Percentiles rank a stretch among this genome's conserved stretches.
Conservation (phyloP, 805 yeast species). For the Groenewaldozyma tartarivorans region DNA sequence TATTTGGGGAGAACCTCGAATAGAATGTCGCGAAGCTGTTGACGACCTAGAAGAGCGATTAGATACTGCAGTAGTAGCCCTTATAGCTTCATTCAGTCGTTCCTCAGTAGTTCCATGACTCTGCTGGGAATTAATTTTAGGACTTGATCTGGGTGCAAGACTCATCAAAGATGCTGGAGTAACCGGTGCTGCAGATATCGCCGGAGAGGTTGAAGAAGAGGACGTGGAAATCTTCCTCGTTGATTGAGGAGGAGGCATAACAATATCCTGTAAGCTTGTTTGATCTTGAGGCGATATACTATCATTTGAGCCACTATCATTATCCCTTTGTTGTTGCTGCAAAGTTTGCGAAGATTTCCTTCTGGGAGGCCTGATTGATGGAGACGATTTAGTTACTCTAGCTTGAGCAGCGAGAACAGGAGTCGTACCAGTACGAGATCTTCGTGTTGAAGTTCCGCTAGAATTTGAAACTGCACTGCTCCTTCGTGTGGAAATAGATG, state of each 20-base stretch:
- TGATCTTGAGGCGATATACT: neutral
- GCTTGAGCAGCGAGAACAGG: neutral
- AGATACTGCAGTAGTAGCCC: slow-evolving; percentile 12
- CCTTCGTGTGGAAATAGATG: neutral
- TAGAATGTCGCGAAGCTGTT: slow-evolving; percentile 5
- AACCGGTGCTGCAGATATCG: slow-evolving; percentile 18
- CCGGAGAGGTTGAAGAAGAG: slow-evolving; percentile 4
- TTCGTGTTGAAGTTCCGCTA: neutral
- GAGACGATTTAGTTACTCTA: neutral
- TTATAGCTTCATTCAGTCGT: slow-evolving; percentile 15
- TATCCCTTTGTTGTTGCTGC: neutral
- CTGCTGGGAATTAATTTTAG: neutral
- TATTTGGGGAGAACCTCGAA: slow-evolving; percentile 12
- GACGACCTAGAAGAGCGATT: slow-evolving; percentile 6
- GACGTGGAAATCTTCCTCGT: slow-evolving; percentile 1
- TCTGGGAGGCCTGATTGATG: neutral
- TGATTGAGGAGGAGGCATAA: slow-evolving; percentile 12
- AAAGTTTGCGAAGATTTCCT: neutral
- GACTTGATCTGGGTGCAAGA: slow-evolving; percentile 8
- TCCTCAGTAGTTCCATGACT: slow-evolving; percentile 11
- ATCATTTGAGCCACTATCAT: neutral
- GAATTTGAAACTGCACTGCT: neutral
- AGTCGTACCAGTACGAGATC: slow-evolving; percentile 1
- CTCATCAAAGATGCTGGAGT: slow-evolving; percentile 27
- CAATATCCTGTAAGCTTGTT: slow-evolving; percentile 10